Conservation (phyloP, 768 basidiomycete genomes). For the Agaricus sinodeliciosus region DNA sequence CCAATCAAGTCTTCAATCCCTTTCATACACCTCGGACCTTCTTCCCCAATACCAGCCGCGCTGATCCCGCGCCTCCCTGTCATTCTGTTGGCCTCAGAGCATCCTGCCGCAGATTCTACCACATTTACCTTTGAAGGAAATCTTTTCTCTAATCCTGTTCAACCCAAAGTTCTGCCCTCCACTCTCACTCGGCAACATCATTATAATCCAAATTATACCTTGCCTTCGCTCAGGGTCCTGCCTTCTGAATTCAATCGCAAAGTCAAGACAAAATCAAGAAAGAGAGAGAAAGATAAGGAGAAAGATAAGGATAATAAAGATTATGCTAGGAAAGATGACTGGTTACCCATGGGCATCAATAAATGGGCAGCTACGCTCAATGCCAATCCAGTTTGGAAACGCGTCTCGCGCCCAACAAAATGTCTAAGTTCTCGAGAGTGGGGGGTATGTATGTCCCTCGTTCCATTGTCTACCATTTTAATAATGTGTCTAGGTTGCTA, state of each 20-base stretch:
- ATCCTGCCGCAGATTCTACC: conserved; percentile 8
- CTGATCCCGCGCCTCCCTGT: conserved; percentile 17
- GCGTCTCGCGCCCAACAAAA: conserved; percentile 64
- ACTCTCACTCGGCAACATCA: conserved; percentile 26
- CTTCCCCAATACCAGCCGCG: conserved; percentile 5
- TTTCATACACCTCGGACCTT: conserved; percentile 5
- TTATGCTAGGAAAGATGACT: conserved; percentile 52
- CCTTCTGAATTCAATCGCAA: conserved; percentile 47
- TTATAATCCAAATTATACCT: conserved; percentile 40
- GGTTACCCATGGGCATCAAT: conserved; percentile 55
- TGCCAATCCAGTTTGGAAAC: conserved; percentile 72
- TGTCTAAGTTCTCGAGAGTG: conserved; percentile 78
- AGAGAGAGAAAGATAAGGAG: conserved; percentile 44
- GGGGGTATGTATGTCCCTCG: conserved; percentile 49
- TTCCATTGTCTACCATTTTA: background rate
- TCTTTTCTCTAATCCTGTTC: conserved; percentile 13
- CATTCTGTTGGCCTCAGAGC: conserved; percentile 22
- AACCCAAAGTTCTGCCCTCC: conserved; percentile 10
- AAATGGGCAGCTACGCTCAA: conserved; percentile 71
- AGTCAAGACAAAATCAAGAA: conserved; percentile 27
- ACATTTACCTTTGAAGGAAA: conserved; percentile 13
- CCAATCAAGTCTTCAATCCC: conserved; percentile 11
- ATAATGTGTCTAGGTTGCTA: conserved; percentile 52
- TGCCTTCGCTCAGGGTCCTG: conserved; percentile 49
- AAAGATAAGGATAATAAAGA: conserved; percentile 40